These are phyloP conservation scores for Fusarium concolor DNA, from an alignment of 2,329 filamentous ascomycete genomes.

Conservation along the genomic window DNA sequence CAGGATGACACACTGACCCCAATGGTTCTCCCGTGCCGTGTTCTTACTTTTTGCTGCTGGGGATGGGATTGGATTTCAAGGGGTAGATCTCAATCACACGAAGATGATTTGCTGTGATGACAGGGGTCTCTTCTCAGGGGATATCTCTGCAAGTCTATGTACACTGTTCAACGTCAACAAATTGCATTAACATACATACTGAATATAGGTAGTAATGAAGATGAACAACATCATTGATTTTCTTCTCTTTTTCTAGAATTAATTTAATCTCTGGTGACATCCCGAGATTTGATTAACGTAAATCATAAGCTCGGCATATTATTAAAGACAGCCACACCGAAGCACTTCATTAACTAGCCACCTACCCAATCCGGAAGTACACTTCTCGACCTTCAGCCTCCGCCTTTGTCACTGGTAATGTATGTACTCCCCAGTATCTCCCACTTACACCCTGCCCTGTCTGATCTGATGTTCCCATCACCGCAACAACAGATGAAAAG, in stretches of 20 bases:
- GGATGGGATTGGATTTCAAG: slow-evolving; percentile 7
- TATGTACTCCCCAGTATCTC: slow-evolving; percentile 23
- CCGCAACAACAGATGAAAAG: slow-evolving; percentile 34
- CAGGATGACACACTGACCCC: background rate
- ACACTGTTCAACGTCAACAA: background rate
- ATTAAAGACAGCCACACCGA: slow-evolving; percentile 14
- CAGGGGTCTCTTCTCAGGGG: slow-evolving; percentile 26
- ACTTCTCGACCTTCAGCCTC: slow-evolving; percentile 1
- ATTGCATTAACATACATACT: background rate
- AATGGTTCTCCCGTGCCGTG: slow-evolving; percentile 3
- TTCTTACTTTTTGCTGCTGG: slow-evolving; percentile 2
- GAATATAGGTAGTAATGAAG: too few species aligned
- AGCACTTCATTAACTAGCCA: slow-evolving; percentile 38
- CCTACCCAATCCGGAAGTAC: slow-evolving; percentile 37
- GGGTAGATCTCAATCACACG: slow-evolving; percentile 39
- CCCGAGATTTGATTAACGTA: slow-evolving; percentile 29
- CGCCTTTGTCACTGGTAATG: background rate
- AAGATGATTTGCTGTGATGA: slow-evolving; percentile 8
- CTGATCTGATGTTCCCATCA: slow-evolving; percentile 30
- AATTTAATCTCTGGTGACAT: slow-evolving; percentile 21
- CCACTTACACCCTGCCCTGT: slow-evolving; percentile 34
- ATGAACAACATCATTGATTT: background rate
- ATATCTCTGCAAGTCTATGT: background rate
- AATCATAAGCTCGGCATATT: slow-evolving; percentile 37
- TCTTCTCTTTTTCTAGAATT: slow-evolving; percentile 22